Evolutionary conservation across 2,329 filamentous ascomycete species (phyloP).

Genomic region (Diaporthe capsici): DNA sequence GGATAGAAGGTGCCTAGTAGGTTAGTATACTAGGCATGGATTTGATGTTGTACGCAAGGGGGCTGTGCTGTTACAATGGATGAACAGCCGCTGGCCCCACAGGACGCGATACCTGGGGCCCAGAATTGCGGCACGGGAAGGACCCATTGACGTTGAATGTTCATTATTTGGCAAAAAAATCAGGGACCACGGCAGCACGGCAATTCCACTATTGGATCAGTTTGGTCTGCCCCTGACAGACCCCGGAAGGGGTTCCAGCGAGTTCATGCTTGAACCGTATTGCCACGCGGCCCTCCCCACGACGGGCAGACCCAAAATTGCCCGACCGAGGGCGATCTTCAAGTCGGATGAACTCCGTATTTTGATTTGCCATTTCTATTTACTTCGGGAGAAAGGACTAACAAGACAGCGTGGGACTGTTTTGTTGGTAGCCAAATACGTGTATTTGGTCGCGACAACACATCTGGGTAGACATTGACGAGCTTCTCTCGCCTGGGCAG

Average conservation of each 20-base stretch:
- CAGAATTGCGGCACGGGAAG: not conserved
- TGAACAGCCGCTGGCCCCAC: not conserved
- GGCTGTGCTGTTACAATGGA: not conserved
- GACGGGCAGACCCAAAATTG: not conserved
- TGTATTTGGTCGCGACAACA: too few species aligned
- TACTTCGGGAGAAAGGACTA: not conserved
- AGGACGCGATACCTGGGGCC: not conserved
- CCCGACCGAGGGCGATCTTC: not conserved
- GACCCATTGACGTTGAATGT: not conserved
- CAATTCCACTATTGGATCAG: not conserved
- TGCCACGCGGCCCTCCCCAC: not conserved
- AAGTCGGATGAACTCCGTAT: not conserved
- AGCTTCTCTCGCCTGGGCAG: too few species aligned
- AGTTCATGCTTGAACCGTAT: not conserved
- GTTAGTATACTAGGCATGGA: not conserved
- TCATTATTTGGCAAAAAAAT: not conserved
- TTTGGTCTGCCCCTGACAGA: not conserved
- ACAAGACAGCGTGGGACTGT: too few species aligned
- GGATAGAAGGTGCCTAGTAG: too few species aligned
- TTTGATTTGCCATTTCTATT: not conserved
- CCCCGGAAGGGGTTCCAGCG: not conserved
- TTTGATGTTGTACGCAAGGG: not conserved
- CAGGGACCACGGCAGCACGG: not conserved
- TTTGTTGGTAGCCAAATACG: not conserved
- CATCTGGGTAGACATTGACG: not conserved